Base-by-base conservation (phyloP, 768 basidiomycete species). In the Dioszegia crocea region DNA sequence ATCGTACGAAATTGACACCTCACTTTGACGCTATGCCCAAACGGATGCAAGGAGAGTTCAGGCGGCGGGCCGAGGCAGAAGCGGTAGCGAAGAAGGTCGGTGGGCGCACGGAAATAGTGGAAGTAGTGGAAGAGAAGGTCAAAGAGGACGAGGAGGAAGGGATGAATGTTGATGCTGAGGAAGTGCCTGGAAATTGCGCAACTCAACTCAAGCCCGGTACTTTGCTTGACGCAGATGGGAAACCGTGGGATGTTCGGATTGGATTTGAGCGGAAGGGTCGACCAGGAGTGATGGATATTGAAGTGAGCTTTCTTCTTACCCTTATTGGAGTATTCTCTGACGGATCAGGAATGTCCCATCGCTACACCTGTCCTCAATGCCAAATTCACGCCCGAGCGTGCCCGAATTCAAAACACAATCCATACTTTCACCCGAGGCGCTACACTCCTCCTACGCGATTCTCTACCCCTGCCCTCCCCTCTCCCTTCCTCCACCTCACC, bases 1-100 rank as follows among this genome's bases (percentile, higher is more conserved):
- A 99, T 75, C 85, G 94, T 30, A 99, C 96, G 1, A 99, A 99
- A 79, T 86, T 99, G 53, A 97, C 96, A 0, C 96, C 96, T 0
- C 96, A 99, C 74, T 98, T 98, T 61, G 89, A 92, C 23, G 83
- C 85, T 0, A 86, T 91, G 21, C 72, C 67, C 1, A 71, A 66
- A 54, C 54, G 52, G 78, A 80, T 59, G 84, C 86, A 12, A 80
- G 83, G 40, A 43, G 71, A 60, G 36, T 24, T 46, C 48, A 45
- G 49, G 39, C 48, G 38, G 41, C 49, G 24, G 57, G 38, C 36
- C 14, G 51, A 53, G 26, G 29, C 21, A 43, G 10, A 53, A 26
- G 39, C n/a, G n/a, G n/a, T n/a, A n/a, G n/a, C n/a, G n/a, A n/a
- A n/a, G 19, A 23, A 26, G 33, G 49, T 10, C 17, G 31, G 12